These are phyloP conservation scores for Russula sp. DNA, from an alignment of 768 basidiomycete genomes.

Conservation along the genomic window DNA sequence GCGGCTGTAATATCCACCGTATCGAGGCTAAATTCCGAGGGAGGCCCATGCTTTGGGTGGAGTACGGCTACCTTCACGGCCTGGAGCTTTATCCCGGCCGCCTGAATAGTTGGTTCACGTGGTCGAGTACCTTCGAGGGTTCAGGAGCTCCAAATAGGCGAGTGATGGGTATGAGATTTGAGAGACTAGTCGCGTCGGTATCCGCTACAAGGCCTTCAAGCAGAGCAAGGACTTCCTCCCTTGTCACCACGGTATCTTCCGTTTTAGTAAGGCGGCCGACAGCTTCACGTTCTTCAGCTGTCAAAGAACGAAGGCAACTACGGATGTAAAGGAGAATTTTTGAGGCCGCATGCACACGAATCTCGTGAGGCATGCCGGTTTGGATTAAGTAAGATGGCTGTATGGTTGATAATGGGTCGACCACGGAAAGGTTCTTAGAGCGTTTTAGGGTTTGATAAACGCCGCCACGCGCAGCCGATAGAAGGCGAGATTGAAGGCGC, in stretches of 20 bases:
- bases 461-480: constrained; percentile 12
- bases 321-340: constrained; percentile 79
- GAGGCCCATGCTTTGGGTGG: constrained; percentile 21
- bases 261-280: constrained; percentile 20
- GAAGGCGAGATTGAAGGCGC: constrained; percentile 5
- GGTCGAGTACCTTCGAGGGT: neutral
- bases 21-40: constrained; percentile 21
- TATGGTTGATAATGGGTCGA: constrained; percentile 78
- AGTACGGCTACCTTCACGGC: constrained; percentile 16
- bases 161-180: constrained; percentile 28
- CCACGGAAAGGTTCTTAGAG: constrained; percentile 49
- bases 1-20: constrained; percentile 9
- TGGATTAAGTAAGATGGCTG: constrained; percentile 84
- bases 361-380: constrained; percentile 59
- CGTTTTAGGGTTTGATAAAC: constrained; percentile 50
- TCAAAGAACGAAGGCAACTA: constrained; percentile 52
- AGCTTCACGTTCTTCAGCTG: constrained; percentile 34
- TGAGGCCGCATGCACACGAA: constrained; percentile 70
- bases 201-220: constrained; percentile 24
- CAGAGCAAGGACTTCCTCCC: constrained; percentile 25
- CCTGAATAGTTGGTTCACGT: constrained; percentile 6
- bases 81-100: constrained; percentile 6
- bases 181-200: constrained; percentile 18
- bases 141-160: constrained; percentile 24
- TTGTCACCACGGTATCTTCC: constrained; percentile 30